These are phyloP conservation scores for Penicillium longicatenatum DNA, from an alignment of 495 filamentous ascomycete genomes.

Conservation along the genomic window DNA sequence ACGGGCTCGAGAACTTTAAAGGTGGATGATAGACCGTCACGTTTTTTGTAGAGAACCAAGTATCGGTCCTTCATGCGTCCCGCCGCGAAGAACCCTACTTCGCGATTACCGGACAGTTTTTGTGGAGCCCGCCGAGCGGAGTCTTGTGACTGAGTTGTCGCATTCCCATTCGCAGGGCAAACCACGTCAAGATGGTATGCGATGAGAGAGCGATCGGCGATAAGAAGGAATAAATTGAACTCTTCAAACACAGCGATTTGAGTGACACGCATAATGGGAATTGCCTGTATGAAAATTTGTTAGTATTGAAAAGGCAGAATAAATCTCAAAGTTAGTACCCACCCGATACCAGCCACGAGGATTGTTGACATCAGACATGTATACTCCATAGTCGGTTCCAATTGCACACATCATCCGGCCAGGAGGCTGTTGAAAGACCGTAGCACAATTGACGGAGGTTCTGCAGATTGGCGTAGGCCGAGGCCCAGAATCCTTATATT, in stretches of 20 bases:
- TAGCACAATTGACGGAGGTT: slow-evolving; percentile 88
- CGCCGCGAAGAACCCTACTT: slow-evolving; percentile 94
- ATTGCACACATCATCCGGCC: slow-evolving; percentile 90
- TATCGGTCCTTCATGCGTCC: slow-evolving; percentile 96
- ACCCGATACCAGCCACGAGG: slow-evolving; percentile 88
- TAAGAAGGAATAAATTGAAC: slow-evolving; percentile 86
- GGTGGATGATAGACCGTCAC: slow-evolving; percentile 84
- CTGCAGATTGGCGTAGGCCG: slow-evolving; percentile 77
- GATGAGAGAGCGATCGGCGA: slow-evolving; percentile 87
- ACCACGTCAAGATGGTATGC: slow-evolving; percentile 94
- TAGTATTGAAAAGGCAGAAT: slow-evolving; percentile 1
- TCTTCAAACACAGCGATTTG: slow-evolving; percentile 96
- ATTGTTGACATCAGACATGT: slow-evolving; percentile 79
- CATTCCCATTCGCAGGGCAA: slow-evolving; percentile 69
- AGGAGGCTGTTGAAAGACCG: slow-evolving; percentile 72
- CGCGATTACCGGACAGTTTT: slow-evolving; percentile 81
- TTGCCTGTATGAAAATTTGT: slow-evolving; percentile 55
- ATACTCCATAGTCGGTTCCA: slow-evolving; percentile 93
- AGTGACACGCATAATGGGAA: slow-evolving; percentile 74
- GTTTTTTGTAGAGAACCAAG: slow-evolving; percentile 95
- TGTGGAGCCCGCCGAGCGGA: slow-evolving; percentile 77
- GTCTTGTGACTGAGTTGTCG: slow-evolving; percentile 59
- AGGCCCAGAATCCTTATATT: slow-evolving; percentile 61
- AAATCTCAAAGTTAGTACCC: slow-evolving; percentile 30
- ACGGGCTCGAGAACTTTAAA: slow-evolving; percentile 98